Conservation (phyloP, 805 yeast species). For the Candida wancherniae region DNA sequence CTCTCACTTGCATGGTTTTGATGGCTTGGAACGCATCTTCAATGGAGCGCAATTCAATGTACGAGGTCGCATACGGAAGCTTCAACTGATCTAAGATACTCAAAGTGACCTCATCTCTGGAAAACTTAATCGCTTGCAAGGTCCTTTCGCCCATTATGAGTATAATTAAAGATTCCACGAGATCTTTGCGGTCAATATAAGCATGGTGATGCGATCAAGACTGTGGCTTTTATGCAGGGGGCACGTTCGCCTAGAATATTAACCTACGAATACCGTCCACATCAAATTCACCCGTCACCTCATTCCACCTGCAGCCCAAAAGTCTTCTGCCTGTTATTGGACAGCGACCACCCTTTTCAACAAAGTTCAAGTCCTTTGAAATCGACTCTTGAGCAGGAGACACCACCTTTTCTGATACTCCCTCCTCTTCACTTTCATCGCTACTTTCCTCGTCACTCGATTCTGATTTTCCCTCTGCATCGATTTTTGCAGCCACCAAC, state of each 20-base stretch:
- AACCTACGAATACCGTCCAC: slow-evolving; percentile 71
- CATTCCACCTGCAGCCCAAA: slow-evolving; percentile 64
- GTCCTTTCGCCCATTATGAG: slow-evolving; percentile 16
- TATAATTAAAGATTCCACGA: background rate
- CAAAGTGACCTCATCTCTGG: slow-evolving; percentile 42
- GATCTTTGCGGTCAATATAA: background rate
- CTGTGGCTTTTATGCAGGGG: too few relatives aligned
- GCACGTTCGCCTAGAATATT: slow-evolving; percentile 41
- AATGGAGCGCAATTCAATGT: slow-evolving; percentile 55
- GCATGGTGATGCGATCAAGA: too few relatives aligned
- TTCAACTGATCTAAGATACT: slow-evolving; percentile 73
- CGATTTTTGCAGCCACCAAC: slow-evolving; percentile 18
- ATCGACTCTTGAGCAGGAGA: slow-evolving; percentile 8
- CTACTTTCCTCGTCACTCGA: slow-evolving; percentile 18
- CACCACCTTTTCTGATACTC: slow-evolving; percentile 6
- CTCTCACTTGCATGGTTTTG: slow-evolving; percentile 88
- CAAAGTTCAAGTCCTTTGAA: slow-evolving; percentile 3
- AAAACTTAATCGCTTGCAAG: slow-evolving; percentile 64
- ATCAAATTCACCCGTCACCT: slow-evolving; percentile 58
- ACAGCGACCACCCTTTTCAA: slow-evolving; percentile 58
- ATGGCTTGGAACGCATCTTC: slow-evolving; percentile 82
- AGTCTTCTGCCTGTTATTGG: slow-evolving; percentile 75
- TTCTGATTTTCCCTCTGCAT: slow-evolving; percentile 10
- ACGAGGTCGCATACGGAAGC: slow-evolving; percentile 74
- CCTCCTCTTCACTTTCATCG: slow-evolving; percentile 7